Evolutionary conservation across 2,329 filamentous ascomycete genomes (phyloP), one percentile per base, ranked within the genome.

Genomic region (Didymella sp.): DNA sequence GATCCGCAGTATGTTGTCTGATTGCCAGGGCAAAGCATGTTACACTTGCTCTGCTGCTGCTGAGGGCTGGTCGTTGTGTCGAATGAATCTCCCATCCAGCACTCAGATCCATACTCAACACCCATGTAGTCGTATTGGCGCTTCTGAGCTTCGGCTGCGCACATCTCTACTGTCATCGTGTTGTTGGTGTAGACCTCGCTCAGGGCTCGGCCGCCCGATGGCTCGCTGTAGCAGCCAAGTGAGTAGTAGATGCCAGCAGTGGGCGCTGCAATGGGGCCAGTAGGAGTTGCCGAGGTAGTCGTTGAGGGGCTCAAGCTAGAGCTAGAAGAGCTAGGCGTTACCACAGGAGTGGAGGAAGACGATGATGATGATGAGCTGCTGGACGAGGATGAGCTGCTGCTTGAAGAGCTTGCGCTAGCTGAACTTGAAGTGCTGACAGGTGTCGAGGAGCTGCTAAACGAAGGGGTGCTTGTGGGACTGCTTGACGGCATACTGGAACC

Each of bases 21-120:
- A 22, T 54, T 37, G n/a, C 51, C 51, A 25, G 51, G 42, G 25
- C 51, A 54, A 22, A 31, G 31, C 13, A 28, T 54, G 38, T 22
- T 55, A 24, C 44, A 55, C 31, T 30, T 49, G 44, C 45, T 48
- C 22, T 27, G 24, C 17, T 44, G 19, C 22, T 48, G 35, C 13
- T 22, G 8, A 6, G 37, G 6, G 22, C 44, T 54, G 6, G 21
- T 27, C 13, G 22, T 43, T 6, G 43, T 38, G 19, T 54, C 24
- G 27, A 54, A 54, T 3, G 43, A 28, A 17, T 54, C 51, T 15
- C 51, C 51, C 51, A 54, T 54, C 44, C 51, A 54, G 38, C 51
- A 54, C 44, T 54, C 51, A 9, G 28, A 19, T 21, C 43, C 51
- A 17, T 48, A 54, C 28, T 54, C 35, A 4, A 54, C 27, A 25